Conservation (phyloP, 2,329 filamentous ascomycete genomes). For the Verticillium nonalfalfae region DNA sequence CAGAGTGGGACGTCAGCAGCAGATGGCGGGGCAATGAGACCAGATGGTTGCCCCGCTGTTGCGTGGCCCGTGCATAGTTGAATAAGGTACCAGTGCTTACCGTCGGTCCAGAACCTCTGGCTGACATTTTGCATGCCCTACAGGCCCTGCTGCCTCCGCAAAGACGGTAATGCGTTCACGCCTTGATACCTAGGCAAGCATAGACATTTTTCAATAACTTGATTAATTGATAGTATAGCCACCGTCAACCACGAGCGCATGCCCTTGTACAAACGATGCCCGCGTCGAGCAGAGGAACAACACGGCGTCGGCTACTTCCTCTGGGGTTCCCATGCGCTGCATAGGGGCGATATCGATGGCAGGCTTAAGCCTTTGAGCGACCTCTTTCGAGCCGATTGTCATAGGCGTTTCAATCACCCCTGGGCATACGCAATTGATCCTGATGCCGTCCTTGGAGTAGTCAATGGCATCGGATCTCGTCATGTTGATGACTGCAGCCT, state of each 20-base stretch:
- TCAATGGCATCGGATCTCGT: slow-evolving; percentile 51
- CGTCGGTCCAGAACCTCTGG: no score
- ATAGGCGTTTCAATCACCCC: slow-evolving; percentile 53
- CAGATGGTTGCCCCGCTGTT: neutral
- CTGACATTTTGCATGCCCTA: no score
- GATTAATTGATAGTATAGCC: slow-evolving; percentile 41
- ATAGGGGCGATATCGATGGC: slow-evolving; percentile 41
- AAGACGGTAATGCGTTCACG: neutral
- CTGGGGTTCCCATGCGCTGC: slow-evolving; percentile 40
- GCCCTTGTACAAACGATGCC: slow-evolving; percentile 44
- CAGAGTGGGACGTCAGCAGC: neutral
- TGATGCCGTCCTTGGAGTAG: slow-evolving; percentile 35
- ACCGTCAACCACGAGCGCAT: slow-evolving; percentile 45
- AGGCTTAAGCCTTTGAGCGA: slow-evolving; percentile 28
- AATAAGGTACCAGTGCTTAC: neutral
- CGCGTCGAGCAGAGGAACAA: slow-evolving; percentile 41
- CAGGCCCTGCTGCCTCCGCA: neutral
- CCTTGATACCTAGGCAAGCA: neutral
- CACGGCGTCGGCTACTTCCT: slow-evolving; percentile 42
- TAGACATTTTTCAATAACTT: neutral
- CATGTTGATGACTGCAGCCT: slow-evolving; percentile 52
- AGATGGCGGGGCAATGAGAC: neutral
- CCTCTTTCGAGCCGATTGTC: slow-evolving; percentile 31
- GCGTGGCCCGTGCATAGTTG: neutral
- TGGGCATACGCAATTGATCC: slow-evolving; percentile 55